phyloP scores from a whole-genome alignment of 2,329 filamentous ascomycete genomes.

The Rhynchosporium agropyri region DNA sequence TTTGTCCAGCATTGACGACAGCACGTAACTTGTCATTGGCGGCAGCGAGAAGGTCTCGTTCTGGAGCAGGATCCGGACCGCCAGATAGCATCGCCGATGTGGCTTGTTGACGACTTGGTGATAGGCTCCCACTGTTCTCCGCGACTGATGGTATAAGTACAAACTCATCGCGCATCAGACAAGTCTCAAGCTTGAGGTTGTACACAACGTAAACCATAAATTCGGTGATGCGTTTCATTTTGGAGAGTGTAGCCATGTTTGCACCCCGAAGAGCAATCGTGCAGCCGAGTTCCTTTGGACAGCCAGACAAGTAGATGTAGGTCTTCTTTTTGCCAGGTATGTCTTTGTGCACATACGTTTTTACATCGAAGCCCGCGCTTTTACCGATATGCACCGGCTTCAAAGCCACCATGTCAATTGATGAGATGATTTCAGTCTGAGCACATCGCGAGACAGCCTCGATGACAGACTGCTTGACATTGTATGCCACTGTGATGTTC shows the following conservation, averaged over 20 bases:
- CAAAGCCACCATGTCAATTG: conserved; percentile 85
- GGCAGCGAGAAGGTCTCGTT: conserved; percentile 30
- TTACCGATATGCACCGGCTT: conserved; percentile 75
- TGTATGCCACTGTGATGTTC: conserved; percentile 91
- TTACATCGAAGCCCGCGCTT: conserved; percentile 89
- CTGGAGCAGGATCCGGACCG: conserved; percentile 14
- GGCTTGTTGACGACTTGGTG: conserved; percentile 41
- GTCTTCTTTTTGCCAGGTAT: conserved; percentile 81
- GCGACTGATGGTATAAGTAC: conserved; percentile 74
- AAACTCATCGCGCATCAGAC: conserved; percentile 89
- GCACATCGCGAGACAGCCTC: conserved; percentile 93
- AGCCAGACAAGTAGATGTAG: conserved; percentile 93
- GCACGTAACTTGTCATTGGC: conserved; percentile 37
- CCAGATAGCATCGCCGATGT: conserved; percentile 22
- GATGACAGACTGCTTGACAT: conserved; percentile 94
- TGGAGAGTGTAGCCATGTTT: conserved; percentile 68
- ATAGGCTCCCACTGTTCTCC: conserved; percentile 50
- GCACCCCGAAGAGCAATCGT: conserved; percentile 90
- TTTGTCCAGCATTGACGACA: conserved; percentile 26
- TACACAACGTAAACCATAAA: conserved; percentile 99
- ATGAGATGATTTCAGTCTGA: conserved; percentile 89
- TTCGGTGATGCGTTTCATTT: conserved; percentile 90
- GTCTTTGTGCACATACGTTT: conserved; percentile 84
- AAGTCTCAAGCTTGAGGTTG: conserved; percentile 94
- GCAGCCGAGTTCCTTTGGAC: conserved; percentile 85